Evolutionary conservation across 306 rosid genomes (phyloP).

Genomic region (Cucurbita pepo): DNA sequence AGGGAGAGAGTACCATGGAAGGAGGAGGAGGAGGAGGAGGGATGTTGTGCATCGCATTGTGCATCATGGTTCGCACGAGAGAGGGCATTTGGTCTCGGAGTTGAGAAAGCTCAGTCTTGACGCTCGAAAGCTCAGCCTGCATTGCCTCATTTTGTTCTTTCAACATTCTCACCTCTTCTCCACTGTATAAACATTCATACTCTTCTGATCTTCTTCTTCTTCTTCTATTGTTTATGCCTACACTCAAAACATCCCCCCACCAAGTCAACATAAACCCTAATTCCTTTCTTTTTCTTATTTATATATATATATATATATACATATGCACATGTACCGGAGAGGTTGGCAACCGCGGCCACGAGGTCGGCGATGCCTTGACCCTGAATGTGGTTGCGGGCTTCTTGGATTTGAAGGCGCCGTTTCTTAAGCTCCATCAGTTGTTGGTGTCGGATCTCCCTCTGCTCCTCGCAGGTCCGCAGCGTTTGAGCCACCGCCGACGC

Average conservation of each 20-base stretch:
- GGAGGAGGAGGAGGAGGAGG: conserved; percentile 1
- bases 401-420: conserved; percentile 35
- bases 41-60: neutral
- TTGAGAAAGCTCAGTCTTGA: conserved; percentile 1
- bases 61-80: conserved; percentile 2
- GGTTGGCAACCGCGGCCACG: conserved; percentile 35
- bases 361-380: conserved; percentile 37
- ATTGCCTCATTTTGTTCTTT: conserved; percentile 4
- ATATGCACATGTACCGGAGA: conserved; percentile 10
- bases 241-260: neutral
- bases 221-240: neutral
- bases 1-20: conserved; percentile 3
- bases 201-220: neutral
- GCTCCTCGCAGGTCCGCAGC: conserved; percentile 26
- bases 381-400: conserved; percentile 25
- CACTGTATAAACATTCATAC: neutral
- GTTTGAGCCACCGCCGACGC: conserved; percentile 33
- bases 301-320: no score
- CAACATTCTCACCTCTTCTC: neutral
- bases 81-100: neutral
- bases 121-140: neutral
- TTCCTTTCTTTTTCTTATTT: neutral
- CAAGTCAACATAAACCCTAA: neutral
- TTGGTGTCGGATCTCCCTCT: conserved; percentile 41
- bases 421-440: conserved; percentile 28